A percentile compares a stretch with the other conserved stretches of the same genome.
Conservation (phyloP, 768 basidiomycete species). For the Pleurotus citrinopileatus region DNA sequence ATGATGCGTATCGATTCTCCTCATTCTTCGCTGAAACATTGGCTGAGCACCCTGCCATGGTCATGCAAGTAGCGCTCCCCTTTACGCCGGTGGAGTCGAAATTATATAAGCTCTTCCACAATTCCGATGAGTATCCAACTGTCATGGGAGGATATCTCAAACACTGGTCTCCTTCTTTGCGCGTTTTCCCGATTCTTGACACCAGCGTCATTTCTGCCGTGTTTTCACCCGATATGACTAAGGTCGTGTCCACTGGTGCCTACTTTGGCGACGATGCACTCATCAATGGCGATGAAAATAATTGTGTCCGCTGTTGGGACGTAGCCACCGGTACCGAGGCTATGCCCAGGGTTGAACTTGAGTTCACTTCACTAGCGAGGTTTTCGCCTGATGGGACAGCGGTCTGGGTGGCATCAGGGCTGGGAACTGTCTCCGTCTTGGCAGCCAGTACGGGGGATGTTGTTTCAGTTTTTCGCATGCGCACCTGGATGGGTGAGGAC, state of each 20-base stretch:
- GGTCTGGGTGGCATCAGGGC: conserved; percentile 1
- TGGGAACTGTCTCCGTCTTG: background rate
- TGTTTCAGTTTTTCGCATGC: background rate
- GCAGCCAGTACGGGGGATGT: background rate
- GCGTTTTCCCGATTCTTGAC: conserved; percentile 8
- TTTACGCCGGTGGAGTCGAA: conserved; percentile 1
- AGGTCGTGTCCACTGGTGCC: conserved; percentile 6
- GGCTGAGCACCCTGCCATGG: conserved; percentile 7
- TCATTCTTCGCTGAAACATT: conserved; percentile 6
- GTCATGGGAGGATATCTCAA: background rate
- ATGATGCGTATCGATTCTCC: conserved; percentile 8
- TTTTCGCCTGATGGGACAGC: background rate
- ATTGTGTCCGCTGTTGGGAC: conserved; percentile 9
- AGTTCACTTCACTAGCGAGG: background rate
- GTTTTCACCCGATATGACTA: conserved; percentile 6
- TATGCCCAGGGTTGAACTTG: conserved; percentile 1
- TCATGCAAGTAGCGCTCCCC: conserved; percentile 8
- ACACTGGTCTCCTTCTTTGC: conserved; percentile 3
- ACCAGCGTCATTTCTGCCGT: conserved; percentile 7
- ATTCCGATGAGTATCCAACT: background rate
- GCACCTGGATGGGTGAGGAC: too few species aligned
- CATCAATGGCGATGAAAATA: conserved; percentile 5
- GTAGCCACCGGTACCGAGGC: conserved; percentile 6
- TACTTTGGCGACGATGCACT: background rate
- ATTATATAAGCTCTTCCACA: background rate